Conservation (phyloP, 1,284 basidiomycete species). For the Pascua guehoae region DNA sequence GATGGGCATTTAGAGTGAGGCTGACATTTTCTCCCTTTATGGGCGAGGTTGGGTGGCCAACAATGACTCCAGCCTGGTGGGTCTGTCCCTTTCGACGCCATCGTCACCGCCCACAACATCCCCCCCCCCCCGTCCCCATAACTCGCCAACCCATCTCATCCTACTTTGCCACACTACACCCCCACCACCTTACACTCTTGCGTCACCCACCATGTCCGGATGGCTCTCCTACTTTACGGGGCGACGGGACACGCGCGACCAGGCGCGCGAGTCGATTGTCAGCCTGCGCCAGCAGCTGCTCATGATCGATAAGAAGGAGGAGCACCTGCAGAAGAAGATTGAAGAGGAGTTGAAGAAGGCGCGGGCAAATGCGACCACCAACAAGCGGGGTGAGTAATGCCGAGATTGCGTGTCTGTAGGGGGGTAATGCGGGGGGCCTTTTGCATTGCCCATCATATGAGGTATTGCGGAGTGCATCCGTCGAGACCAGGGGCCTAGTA, state of each 20-base stretch:
- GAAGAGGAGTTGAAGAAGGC: conserved; percentile 93
- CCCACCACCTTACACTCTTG: not conserved
- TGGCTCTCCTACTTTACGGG: conserved; percentile 72
- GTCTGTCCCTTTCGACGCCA: not conserved
- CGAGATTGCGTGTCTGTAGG: not conserved
- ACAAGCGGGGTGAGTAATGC: conserved; percentile 75
- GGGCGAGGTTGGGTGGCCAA: conserved; percentile 6
- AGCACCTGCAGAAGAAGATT: conserved; percentile 93
- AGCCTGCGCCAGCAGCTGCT: conserved; percentile 79
- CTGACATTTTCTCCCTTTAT: not conserved
- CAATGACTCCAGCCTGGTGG: conserved; percentile 1
- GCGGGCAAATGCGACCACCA: conserved; percentile 84
- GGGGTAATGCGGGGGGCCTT: too few relatives aligned
- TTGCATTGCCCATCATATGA: too few relatives aligned
- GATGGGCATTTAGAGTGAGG: not conserved
- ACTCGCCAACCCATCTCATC: not conserved
- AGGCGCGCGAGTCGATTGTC: conserved; percentile 82
- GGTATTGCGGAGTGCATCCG: too few relatives aligned
- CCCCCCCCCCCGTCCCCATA: too few relatives aligned
- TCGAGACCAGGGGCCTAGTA: too few relatives aligned
- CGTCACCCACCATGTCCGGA: conserved; percentile 66
- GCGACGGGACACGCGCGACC: conserved; percentile 72
- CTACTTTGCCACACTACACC: not conserved
- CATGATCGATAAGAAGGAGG: conserved; percentile 99
- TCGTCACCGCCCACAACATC: not conserved